A percentile compares a stretch with the other conserved stretches of the same genome.
These are phyloP conservation scores for Cryptococcus depauperatus DNA, from an alignment of 1,284 basidiomycete species.

Conservation along the genomic window DNA sequence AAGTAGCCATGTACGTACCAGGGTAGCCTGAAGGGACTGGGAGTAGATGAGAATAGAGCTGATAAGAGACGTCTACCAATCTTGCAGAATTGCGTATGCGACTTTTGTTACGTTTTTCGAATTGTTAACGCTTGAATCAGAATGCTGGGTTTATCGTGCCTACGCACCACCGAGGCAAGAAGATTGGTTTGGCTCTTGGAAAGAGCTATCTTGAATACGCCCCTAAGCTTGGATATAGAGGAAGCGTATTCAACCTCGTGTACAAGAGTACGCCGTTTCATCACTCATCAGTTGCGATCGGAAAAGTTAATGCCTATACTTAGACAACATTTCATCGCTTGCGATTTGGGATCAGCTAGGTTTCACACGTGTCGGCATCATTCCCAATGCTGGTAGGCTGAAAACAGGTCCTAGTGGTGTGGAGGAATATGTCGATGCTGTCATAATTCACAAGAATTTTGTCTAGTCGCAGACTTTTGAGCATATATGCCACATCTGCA, in stretches of 20 bases:
- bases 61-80: neutral
- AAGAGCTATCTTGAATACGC: slow-evolving; percentile 74
- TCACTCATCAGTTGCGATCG: neutral
- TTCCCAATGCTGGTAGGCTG: slow-evolving; percentile 76
- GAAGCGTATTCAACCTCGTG: slow-evolving; percentile 88
- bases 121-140: slow-evolving; percentile 8
- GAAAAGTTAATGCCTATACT: too few species aligned
- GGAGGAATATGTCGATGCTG: slow-evolving; percentile 83
- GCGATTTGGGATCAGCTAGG: slow-evolving; percentile 78
- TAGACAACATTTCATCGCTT: slow-evolving; percentile 50
- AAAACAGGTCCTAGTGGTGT: slow-evolving; percentile 54
- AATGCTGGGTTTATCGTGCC: slow-evolving; percentile 78
- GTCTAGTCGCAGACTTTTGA: slow-evolving; percentile 14
- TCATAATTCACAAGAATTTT: slow-evolving; percentile 77
- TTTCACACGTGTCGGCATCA: slow-evolving; percentile 71
- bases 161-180: slow-evolving; percentile 56
- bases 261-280: slow-evolving; percentile 54
- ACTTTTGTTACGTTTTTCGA: neutral
- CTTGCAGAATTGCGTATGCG: slow-evolving; percentile 23
- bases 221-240: slow-evolving; percentile 63
- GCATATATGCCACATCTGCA: neutral
- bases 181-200: slow-evolving; percentile 67
- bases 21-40: too few species aligned
- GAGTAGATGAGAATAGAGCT: neutral
- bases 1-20: slow-evolving; percentile 68